Evolutionary conservation across 768 basidiomycete genomes (phyloP).

Genomic region (Lactifluus rugatus): DNA sequence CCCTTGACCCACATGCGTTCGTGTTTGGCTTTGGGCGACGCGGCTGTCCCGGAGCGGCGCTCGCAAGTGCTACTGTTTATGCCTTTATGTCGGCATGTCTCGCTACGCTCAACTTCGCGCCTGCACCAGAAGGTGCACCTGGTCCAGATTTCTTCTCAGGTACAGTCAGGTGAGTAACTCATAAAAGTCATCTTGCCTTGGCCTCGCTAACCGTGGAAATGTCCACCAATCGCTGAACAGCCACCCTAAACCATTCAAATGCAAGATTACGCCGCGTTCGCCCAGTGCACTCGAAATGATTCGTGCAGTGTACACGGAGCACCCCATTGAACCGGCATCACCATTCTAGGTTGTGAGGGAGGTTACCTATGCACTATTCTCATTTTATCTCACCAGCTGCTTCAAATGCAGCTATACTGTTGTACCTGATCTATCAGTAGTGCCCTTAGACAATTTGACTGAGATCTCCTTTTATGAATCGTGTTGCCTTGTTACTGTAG

Average conservation of each 20-base stretch:
- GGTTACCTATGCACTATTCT: background rate
- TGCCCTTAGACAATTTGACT: background rate
- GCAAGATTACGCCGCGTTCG: background rate
- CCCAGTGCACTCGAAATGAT: background rate
- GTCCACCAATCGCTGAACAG: background rate
- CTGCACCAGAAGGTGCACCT: background rate
- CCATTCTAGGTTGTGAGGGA: background rate
- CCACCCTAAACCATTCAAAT: conserved; percentile 10
- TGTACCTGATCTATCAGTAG: background rate
- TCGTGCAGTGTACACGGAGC: background rate
- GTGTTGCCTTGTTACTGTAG: background rate
- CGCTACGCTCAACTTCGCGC: background rate
- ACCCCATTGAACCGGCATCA: background rate
- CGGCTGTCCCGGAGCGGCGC: conserved; percentile 1
- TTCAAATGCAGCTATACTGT: background rate
- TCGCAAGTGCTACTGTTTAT: conserved; percentile 2
- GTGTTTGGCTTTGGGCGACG: conserved; percentile 18
- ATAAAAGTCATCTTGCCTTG: background rate
- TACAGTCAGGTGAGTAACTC: conserved; percentile 4
- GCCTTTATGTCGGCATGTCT: conserved; percentile 3
- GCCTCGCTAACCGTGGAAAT: background rate
- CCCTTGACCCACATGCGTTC: conserved; percentile 9
- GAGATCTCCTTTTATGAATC: background rate
- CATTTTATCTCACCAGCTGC: background rate
- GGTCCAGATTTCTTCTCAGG: conserved; percentile 1